Evolutionary conservation across 345 rosid species (phyloP), one percentile per base, ranked within the genome.

Genomic region (Brassica rapa): DNA sequence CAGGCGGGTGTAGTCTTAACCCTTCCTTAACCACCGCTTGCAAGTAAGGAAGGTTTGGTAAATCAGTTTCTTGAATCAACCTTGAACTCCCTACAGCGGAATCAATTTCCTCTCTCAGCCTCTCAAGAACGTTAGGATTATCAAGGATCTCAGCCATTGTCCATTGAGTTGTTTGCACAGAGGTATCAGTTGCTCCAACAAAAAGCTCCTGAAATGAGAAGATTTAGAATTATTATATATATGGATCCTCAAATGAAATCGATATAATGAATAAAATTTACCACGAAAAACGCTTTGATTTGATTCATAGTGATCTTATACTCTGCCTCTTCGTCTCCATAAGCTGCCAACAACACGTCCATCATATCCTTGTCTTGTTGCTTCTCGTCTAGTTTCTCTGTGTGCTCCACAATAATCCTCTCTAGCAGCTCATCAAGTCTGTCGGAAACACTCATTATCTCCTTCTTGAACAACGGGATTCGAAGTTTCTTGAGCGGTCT

Each of bases 1-100:
- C 85, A 4, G 89, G 57, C 0, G 91, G 97, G 78, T 91, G 93
- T 37, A 91, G 86, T 74, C 92, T 76, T 0, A 89, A 80, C 19
- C 88, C 89, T 87, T 90, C 91, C 41, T 87, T 90, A 21, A 80
- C 77, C 62, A 89, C 77, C 1, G 91, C 85, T 78, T 89, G 90
- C 64, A 89, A 82, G 79, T 83, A 89, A 7, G 90, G 87, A 12
- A 90, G 89, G 6, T 87, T 78, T 0, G 82, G 66, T 2, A 88
- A 65, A 37, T 91, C 90, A 2, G 84, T 82, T 81, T 91, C 97
- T 78, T 87, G 81, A 5, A 89, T 85, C 57, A 88, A 39, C 74
- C 88, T 86, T 69, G 51, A 65, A 8, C 24, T 74, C 41, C 90
- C 90, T 11, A 87, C 85, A 6, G 82, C 81, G 0, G 11, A 15